Percentiles rank a stretch among this genome's conserved stretches.
Conservation (phyloP, 2,329 filamentous ascomycete genomes). For the Fusarium nematophilum region DNA sequence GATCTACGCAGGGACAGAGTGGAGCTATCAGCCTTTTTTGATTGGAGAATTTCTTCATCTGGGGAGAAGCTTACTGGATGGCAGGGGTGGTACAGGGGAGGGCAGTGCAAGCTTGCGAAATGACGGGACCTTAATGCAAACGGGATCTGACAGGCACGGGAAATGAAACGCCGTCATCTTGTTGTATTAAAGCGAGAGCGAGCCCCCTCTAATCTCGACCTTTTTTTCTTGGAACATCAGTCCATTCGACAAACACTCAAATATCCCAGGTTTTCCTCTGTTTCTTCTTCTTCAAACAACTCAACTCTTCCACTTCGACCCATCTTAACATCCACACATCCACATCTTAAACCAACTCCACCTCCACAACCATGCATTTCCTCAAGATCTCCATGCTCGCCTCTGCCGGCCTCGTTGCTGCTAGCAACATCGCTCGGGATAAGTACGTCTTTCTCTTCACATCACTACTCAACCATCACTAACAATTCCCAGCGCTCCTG, state of each 20-base stretch:
- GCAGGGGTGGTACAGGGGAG: too few relatives aligned
- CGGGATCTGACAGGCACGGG: slow-evolving; percentile 3
- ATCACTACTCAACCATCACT: neutral
- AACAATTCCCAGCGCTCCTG: slow-evolving; percentile 8
- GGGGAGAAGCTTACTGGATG: too few relatives aligned
- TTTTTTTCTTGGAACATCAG: neutral
- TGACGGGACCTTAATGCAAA: too few relatives aligned
- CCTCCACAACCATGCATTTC: slow-evolving; percentile 37
- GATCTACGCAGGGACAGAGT: too few relatives aligned
- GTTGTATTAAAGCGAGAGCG: slow-evolving; percentile 25
- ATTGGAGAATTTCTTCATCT: too few relatives aligned
- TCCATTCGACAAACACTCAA: slow-evolving; percentile 1
- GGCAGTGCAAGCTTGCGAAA: too few relatives aligned
- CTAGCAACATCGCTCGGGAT: slow-evolving; percentile 1
- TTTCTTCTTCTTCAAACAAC: neutral
- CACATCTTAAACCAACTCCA: neutral
- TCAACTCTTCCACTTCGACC: neutral
- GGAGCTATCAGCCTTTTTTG: too few relatives aligned
- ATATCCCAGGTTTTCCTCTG: neutral
- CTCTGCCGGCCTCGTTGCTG: slow-evolving; percentile 37
- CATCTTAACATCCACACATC: neutral
- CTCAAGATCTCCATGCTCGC: slow-evolving; percentile 38
- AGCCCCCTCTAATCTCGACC: slow-evolving; percentile 11
- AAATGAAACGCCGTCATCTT: neutral
- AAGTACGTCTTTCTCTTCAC: neutral